These are phyloP conservation scores for Rubia yunnanensis DNA, from an alignment of 257 asterid genomes.

Conservation along the genomic window DNA sequence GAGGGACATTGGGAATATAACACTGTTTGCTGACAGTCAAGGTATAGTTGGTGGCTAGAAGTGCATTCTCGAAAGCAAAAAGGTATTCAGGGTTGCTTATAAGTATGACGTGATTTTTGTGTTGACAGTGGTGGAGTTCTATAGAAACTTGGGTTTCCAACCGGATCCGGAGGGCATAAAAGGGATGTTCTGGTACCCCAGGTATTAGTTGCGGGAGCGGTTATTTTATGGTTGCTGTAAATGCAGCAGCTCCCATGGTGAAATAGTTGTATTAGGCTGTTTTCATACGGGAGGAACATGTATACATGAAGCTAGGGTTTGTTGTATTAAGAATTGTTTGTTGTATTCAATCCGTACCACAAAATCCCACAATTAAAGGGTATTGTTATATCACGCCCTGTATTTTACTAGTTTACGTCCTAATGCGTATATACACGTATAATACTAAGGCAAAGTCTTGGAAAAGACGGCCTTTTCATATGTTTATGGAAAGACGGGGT, in stretches of 20 bases:
- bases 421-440: no score
- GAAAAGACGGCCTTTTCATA: no score
- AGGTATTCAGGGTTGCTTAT: neutral
- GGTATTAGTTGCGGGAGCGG: conserved; percentile 35
- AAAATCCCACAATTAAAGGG: no score
- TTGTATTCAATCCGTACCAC: no score
- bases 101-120: conserved; percentile 1
- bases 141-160: conserved; percentile 69
- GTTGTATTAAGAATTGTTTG: no score
- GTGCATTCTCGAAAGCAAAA: neutral
- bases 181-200: conserved; percentile 99
- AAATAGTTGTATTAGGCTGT: neutral
- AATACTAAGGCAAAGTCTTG: no score
- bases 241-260: neutral
- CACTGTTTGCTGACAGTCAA: conserved; percentile 88
- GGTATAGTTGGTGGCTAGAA: conserved; percentile 31
- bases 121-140: conserved; percentile 87
- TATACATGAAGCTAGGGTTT: no score
- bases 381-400: no score
- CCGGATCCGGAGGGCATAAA: conserved; percentile 97
- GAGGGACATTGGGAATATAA: conserved; percentile 84
- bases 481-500: no score
- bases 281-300: neutral
- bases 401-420: no score
- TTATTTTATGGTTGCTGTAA: no score